These are phyloP conservation scores for Aurantiochytrium sp. DNA, from an alignment of 108 stramenopile genomes.

Conservation along the genomic window DNA sequence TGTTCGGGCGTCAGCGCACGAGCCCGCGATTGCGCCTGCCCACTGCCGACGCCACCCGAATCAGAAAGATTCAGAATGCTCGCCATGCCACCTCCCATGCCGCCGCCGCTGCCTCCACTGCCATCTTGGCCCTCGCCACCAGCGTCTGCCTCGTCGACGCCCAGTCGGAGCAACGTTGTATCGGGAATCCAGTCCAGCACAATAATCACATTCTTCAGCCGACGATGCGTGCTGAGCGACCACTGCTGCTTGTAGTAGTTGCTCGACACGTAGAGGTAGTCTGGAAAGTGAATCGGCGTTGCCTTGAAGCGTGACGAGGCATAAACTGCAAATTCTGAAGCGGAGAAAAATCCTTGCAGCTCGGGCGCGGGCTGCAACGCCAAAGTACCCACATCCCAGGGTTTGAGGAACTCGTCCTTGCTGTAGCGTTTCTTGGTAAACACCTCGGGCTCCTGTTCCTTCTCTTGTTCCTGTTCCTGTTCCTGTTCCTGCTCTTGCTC, in stretches of 20 bases:
- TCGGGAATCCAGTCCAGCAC: constrained; percentile 77
- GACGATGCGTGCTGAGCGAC: constrained; percentile 84
- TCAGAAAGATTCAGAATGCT: neutral
- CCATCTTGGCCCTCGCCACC: neutral
- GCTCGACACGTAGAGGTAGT: constrained; percentile 55
- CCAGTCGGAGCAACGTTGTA: neutral
- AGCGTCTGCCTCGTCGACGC: constrained; percentile 12
- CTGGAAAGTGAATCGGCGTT: neutral
- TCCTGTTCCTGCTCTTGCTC: constrained; percentile 85
- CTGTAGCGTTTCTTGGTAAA: constrained; percentile 78
- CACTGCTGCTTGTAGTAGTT: constrained; percentile 91
- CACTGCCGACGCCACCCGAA: neutral
- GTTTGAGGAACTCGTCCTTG: constrained; percentile 83
- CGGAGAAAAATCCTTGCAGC: constrained; percentile 72
- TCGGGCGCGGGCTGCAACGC: constrained; percentile 45
- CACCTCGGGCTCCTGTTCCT: constrained; percentile 83
- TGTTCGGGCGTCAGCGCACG: constrained; percentile 71
- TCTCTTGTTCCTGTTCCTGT: constrained; percentile 76
- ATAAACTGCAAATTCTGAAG: constrained; percentile 85
- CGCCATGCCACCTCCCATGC: neutral
- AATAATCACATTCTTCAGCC: constrained; percentile 93
- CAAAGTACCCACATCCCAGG: constrained; percentile 77
- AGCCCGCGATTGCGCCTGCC: constrained; percentile 24
- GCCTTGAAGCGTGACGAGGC: constrained; percentile 47
- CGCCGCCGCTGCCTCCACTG: constrained; percentile 31